Evolutionary conservation across 768 basidiomycete species (phyloP).

Genomic region (Termitomyces sp.): DNA sequence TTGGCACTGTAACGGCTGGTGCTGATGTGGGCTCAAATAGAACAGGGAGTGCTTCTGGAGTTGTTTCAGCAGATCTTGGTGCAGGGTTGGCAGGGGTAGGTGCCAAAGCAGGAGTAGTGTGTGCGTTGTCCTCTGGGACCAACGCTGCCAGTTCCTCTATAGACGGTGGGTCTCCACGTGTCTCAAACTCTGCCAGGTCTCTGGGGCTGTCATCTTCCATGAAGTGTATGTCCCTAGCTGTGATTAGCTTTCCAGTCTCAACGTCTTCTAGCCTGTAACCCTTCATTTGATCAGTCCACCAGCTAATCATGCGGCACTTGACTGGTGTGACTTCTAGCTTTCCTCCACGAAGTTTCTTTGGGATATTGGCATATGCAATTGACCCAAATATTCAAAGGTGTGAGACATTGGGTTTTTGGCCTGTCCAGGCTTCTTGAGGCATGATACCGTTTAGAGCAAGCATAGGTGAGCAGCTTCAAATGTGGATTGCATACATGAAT

Average conservation of each 20-base stretch:
- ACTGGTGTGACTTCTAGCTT: neutral
- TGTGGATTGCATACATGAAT: neutral
- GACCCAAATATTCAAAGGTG: neutral
- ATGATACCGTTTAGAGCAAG: neutral
- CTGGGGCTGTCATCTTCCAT: neutral
- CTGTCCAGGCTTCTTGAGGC: neutral
- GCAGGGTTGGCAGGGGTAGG: neutral
- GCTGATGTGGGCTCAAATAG: neutral
- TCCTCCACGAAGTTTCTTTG: neutral
- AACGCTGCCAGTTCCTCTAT: neutral
- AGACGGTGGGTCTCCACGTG: neutral
- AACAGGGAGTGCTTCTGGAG: neutral
- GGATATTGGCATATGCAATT: neutral
- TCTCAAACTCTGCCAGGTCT: neutral
- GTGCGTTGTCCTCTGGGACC: neutral
- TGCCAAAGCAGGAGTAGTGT: neutral
- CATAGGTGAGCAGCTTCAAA: neutral
- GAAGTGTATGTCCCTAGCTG: neutral
- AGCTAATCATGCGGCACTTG: neutral
- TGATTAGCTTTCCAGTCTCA: neutral
- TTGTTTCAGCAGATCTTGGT: neutral
- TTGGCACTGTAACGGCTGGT: neutral
- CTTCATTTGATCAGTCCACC: neutral
- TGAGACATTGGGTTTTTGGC: neutral
- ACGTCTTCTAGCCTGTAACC: neutral